Evolutionary conservation across 805 yeast genomes (phyloP), one percentile per base, ranked within the genome.

Genomic region (Nakazawaea ishiwadae): DNA sequence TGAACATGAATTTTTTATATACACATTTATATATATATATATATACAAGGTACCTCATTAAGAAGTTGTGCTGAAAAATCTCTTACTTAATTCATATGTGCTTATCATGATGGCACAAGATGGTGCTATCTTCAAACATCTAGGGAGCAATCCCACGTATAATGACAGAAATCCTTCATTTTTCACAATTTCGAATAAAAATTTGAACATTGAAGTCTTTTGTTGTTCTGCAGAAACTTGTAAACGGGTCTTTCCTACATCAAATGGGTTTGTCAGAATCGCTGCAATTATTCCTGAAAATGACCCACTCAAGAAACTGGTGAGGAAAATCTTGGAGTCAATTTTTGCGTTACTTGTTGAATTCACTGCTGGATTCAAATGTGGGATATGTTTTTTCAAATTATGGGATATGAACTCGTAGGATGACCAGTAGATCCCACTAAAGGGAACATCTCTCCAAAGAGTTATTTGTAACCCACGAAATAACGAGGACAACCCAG

Each of bases 101-200:
- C 97, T 87, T 34, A 93, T 89, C 99, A 93, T 93, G 29, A 93
- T 91, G 1, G 99, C 99, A 71, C 99, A 93, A 12, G 96, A 81
- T 9, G 99, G 98, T 0, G 97, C 96, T 20, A 93, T 84, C 57
- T 93, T 93, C 59, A 91, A 63, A 6, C 91, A 75, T 49, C 99
- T 73, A 0, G 98, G 98, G 2, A 77, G 68, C 29, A 89, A 63
- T 0, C 99, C 99, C 28, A 86, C 85, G 55, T 84, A 93, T n/a
- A 93, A 64, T 0, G 97, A 91, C 4, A 69, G 56, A n/a, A 77
- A 35, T 0, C 99, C 99, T 60, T 93, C 99, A 16, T 65, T 71
- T 50, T 60, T 69, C 40, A 76, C 69, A 28, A 93, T 90, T 19
- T 71, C 68, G 23, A 60, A 54, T 63, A 93, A 70, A 58, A 75